phyloP scores from a whole-genome alignment of 2,329 filamentous ascomycete species.

The Fusarium euwallaceae region DNA sequence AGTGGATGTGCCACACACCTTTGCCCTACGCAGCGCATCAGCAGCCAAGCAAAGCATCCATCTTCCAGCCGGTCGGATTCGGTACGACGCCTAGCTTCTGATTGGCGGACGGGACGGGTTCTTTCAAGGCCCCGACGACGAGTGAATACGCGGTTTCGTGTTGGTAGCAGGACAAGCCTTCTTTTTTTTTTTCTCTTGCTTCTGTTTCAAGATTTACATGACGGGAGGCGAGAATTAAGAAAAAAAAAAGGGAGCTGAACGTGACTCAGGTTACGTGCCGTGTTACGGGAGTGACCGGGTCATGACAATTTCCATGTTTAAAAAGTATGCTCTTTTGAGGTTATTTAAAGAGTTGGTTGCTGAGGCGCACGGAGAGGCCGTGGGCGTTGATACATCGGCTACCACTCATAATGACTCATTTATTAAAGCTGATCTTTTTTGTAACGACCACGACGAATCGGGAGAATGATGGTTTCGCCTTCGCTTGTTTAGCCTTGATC shows the following conservation, averaged over 20 bases:
- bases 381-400: not conserved
- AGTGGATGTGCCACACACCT: not conserved
- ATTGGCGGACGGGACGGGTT: conserved; percentile 35
- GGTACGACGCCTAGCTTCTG: not conserved
- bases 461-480: not conserved
- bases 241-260: not conserved
- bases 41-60: conserved; percentile 1
- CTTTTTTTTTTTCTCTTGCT: not conserved
- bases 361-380: not conserved
- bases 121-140: conserved; percentile 15
- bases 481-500: not conserved
- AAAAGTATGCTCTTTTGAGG: not conserved
- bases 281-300: not conserved
- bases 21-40: conserved; percentile 1
- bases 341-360: not conserved
- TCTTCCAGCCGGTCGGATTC: conserved; percentile 28
- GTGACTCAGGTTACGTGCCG: not conserved
- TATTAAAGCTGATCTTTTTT: not conserved
- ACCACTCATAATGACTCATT: not conserved
- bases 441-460: not conserved
- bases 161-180: conserved; percentile 4
- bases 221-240: not conserved
- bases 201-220: conserved; percentile 6
- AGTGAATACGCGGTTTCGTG: conserved; percentile 29
- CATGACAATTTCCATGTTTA: not conserved